Evolutionary conservation across 2,329 filamentous ascomycete species (phyloP).

Genomic region (Aspergillus pseudonomiae): DNA sequence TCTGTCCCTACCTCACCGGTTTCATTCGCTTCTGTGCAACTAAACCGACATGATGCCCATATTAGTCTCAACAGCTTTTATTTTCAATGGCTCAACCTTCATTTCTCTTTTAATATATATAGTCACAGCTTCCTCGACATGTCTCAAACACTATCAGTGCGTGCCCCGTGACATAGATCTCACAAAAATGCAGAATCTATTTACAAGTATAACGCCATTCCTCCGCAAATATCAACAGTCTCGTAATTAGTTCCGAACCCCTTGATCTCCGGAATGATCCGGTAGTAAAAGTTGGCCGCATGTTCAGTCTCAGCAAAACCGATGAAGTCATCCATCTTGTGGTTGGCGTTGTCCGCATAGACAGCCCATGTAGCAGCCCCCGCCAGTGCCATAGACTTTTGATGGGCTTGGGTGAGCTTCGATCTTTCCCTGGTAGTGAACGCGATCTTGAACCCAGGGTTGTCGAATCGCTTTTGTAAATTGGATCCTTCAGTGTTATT

Average conservation of each 20-base stretch:
- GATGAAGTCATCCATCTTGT: no score
- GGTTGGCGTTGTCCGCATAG: no score
- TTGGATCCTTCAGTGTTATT: slow-evolving; percentile 1
- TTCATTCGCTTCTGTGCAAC: no score
- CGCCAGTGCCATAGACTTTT: slow-evolving; percentile 3
- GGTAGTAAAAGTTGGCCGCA: slow-evolving; percentile 9
- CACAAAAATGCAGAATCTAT: not conserved
- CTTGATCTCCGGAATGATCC: slow-evolving; percentile 11
- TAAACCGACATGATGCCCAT: no score
- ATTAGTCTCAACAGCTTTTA: no score
- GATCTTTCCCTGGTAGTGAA: slow-evolving; percentile 8
- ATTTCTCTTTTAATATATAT: no score
- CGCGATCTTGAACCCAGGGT: slow-evolving; percentile 11
- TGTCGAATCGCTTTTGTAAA: slow-evolving; percentile 6
- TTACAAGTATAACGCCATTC: slow-evolving; percentile 3
- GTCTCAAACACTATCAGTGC: not conserved
- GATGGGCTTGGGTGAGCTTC: slow-evolving; percentile 5
- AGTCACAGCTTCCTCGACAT: no score
- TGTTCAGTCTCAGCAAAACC: no score
- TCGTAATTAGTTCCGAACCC: slow-evolving; percentile 12
- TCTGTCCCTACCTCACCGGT: no score
- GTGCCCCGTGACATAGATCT: no score
- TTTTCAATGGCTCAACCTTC: no score
- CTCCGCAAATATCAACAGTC: slow-evolving; percentile 11
- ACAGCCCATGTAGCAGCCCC: slow-evolving; percentile 2